These are phyloP conservation scores for Cyberlindnera mrakii DNA, from an alignment of 805 yeast species.

Conservation along the genomic window DNA sequence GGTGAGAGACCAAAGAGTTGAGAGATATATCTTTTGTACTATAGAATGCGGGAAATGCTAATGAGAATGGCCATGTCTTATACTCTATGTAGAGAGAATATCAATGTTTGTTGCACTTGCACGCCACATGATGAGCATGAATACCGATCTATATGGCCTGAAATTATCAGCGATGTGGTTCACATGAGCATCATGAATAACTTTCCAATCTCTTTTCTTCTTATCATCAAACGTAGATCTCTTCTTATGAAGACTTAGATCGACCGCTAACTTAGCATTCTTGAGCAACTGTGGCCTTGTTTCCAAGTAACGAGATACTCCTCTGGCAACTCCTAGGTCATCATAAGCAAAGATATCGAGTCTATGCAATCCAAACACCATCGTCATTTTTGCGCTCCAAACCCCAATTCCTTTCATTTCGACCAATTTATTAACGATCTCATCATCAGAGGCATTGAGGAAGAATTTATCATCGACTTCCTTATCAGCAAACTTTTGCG, in stretches of 20 bases:
- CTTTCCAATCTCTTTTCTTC: constrained; percentile 58
- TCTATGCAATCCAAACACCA: constrained; percentile 60
- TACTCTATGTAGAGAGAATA: constrained; percentile 2
- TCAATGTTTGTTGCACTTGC: constrained; percentile 41
- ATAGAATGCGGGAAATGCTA: not conserved
- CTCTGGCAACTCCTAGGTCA: constrained; percentile 83
- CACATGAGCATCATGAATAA: constrained; percentile 53
- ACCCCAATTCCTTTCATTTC: constrained; percentile 66
- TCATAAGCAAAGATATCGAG: constrained; percentile 68
- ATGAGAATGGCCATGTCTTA: not conserved
- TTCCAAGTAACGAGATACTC: constrained; percentile 58
- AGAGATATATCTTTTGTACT: not conserved
- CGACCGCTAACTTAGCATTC: constrained; percentile 36
- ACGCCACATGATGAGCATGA: constrained; percentile 75
- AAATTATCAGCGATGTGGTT: constrained; percentile 51
- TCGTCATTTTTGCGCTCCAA: constrained; percentile 90
- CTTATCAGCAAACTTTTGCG: constrained; percentile 42
- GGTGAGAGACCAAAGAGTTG: constrained; percentile 30
- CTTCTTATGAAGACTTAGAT: constrained; percentile 28
- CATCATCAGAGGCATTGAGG: constrained; percentile 33
- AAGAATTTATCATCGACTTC: constrained; percentile 33
- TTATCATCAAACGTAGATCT: constrained; percentile 29
- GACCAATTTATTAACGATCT: constrained; percentile 41
- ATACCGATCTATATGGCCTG: constrained; percentile 59
- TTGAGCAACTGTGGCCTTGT: constrained; percentile 44